Evolutionary conservation across 2,329 filamentous ascomycete species (phyloP).

Genomic region (Fusarium equiseti): DNA sequence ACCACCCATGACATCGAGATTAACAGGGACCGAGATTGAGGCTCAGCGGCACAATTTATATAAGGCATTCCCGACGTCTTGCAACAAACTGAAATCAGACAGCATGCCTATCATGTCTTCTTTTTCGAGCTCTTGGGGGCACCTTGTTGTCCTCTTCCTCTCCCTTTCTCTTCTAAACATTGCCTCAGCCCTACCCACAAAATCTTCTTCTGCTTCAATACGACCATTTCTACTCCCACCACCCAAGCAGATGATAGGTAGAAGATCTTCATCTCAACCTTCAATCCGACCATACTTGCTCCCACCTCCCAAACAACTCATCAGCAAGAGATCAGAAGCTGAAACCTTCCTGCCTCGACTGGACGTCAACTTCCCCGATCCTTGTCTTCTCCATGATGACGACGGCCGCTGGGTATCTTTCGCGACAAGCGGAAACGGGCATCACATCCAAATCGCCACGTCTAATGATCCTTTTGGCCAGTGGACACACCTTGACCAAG

Average conservation of each 20-base stretch:
- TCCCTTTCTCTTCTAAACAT: conserved; percentile 17
- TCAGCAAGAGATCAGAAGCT: conserved; percentile 27
- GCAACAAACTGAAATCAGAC: neutral
- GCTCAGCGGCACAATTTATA: conserved; percentile 34
- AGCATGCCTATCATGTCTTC: conserved; percentile 25
- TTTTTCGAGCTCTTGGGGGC: conserved; percentile 18
- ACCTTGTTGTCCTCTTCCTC: conserved; percentile 7
- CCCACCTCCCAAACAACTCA: conserved; percentile 18
- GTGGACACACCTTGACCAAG: conserved; percentile 62
- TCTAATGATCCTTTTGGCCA: conserved; percentile 62
- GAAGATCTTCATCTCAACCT: neutral
- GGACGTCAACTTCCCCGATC: conserved; percentile 65
- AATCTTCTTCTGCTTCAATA: neutral
- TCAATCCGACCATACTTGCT: conserved; percentile 13
- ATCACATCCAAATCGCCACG: conserved; percentile 66
- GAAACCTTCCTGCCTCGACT: conserved; percentile 32
- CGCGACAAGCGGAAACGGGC: conserved; percentile 63
- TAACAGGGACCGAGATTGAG: conserved; percentile 38
- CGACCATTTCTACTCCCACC: conserved; percentile 9
- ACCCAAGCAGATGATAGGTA: neutral
- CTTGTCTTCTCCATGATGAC: conserved; percentile 61
- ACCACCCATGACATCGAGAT: conserved; percentile 39
- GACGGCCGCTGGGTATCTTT: conserved; percentile 69
- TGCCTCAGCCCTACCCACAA: conserved; percentile 18
- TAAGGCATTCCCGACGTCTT: neutral